Evolutionary conservation across 129 eudicot species (phyloP), one percentile per base, ranked within the genome.

Genomic region (Helianthus tuberosus): DNA sequence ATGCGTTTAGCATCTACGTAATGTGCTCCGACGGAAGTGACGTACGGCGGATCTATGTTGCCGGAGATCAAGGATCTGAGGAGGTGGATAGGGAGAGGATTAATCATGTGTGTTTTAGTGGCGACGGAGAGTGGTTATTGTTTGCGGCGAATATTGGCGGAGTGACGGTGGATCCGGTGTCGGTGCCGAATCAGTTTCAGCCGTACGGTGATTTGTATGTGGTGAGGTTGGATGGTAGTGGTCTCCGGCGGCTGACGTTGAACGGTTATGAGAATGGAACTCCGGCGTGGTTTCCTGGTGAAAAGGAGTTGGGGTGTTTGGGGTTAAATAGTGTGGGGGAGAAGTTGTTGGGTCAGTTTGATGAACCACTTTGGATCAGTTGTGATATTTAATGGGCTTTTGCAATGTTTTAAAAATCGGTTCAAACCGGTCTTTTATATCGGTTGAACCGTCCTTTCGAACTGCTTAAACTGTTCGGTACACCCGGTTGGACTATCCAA

Each of bases 241-340:
- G 75, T 10, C 66, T 88, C 81, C 72, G 55, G 72, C 72, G 98
- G 80, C 77, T 93, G 85, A 93, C 96, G 47, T 88, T 88, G 82
- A 88, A 83, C 38, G 96, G 84, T 23, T 93, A 93, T 36, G 98
- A 93, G 79, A 93, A 93, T 3, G 98, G 98, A 23, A 89, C 96
- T 12, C 96, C 96, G 17, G 71, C 96, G n/a, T 93, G 96, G 96
- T 78, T 81, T 66, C 76, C 84, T 2, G 73, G 50, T 23, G 89
- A 82, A 0, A 68, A 6, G 69, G 83, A 72, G 35, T 17, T 78
- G 69, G 81, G 78, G 51, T n/a, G 69, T 9, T 69, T 80, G 74
- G 11, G 65, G 35, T 63, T 81, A 66, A 32, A 75, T 15, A 69
- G 32, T 23, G 70, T 39, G 7, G 93, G 85, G 5, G 78, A 85